Conservation (phyloP, 169 alveolate genomes). For the Plasmodium inui region DNA sequence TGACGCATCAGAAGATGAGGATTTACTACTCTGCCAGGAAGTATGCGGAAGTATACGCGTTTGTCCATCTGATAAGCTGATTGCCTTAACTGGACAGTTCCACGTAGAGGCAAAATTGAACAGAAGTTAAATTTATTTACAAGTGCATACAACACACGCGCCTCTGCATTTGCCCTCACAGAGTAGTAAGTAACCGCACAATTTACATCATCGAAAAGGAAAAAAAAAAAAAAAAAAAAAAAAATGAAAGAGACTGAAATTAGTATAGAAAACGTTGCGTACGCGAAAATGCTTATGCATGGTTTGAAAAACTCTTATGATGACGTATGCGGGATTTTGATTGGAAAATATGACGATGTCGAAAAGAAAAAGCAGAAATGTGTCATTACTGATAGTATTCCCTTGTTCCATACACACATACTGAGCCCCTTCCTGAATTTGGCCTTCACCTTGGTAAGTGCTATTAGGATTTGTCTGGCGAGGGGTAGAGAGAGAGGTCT, state of each 20-base stretch:
- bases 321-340: slow-evolving; percentile 69
- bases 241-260: slow-evolving; percentile 45
- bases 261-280: slow-evolving; percentile 60
- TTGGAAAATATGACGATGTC: slow-evolving; percentile 37
- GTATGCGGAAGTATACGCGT: neutral
- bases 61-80: neutral
- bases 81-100: neutral
- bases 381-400: slow-evolving; percentile 41
- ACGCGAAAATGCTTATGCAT: slow-evolving; percentile 75
- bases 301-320: slow-evolving; percentile 67
- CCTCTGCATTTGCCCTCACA: neutral
- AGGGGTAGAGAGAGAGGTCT: neutral
- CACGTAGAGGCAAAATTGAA: neutral
- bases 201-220: neutral
- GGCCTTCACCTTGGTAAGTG: slow-evolving; percentile 60
- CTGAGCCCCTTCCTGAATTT: slow-evolving; percentile 43
- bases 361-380: slow-evolving; percentile 32
- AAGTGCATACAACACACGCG: neutral
- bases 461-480: neutral
- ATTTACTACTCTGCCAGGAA: neutral
- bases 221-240: slow-evolving; percentile 1
- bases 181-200: neutral
- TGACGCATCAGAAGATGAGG: neutral
- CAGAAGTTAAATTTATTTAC: neutral
- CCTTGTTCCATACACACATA: slow-evolving; percentile 65